Evolutionary conservation across 495 filamentous ascomycete species (phyloP), one percentile per base, ranked within the genome.

Genomic region (Xylaria palmicola): DNA sequence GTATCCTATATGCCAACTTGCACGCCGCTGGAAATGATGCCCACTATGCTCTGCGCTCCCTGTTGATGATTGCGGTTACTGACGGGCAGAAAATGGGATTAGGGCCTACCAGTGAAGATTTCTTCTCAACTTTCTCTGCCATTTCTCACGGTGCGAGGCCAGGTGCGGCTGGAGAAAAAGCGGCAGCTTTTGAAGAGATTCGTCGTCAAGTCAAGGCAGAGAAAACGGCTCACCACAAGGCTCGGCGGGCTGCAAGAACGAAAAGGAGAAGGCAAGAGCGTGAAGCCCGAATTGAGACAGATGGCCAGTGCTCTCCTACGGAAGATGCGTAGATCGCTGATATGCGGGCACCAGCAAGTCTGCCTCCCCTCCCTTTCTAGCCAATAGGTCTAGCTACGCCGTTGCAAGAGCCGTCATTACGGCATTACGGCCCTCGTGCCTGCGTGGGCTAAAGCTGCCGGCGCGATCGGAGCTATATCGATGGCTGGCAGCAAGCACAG

Each of bases 21-120:
- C 60, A 68, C 24, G 47, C 47, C 20, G 60, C 66, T 37, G 60
- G 57, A 15, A 68, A 66, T 30, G 63, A 65, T 36, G 63, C 60
- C 19, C 52, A 61, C 56, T 66, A 63, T 50, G 34, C 39, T 22
- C 52, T 68, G 9, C 56, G 60, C 41, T 61, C 52, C 27, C 41
- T 68, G 19, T 40, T 68, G 20, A 65, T 66, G 63, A 59, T 68
- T 56, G 63, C 57, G 20, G 60, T 59, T 22, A 48, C 20, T 20
- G 66, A 66, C 48, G 60, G 49, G 20, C 56, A 55, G 45, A 51
- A 36, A 40, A 24, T 59, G 56, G 29, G 41, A 51, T 3, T 26
- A 59, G 45, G 51, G 32, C 45, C 56, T 59, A 22, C 45, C 24
- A 37, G 24, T 39, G 41, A 40, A 41, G 26, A 47, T 59, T 45